phyloP scores from a whole-genome alignment of 306 rosid species.

The Rubus idaeus region DNA sequence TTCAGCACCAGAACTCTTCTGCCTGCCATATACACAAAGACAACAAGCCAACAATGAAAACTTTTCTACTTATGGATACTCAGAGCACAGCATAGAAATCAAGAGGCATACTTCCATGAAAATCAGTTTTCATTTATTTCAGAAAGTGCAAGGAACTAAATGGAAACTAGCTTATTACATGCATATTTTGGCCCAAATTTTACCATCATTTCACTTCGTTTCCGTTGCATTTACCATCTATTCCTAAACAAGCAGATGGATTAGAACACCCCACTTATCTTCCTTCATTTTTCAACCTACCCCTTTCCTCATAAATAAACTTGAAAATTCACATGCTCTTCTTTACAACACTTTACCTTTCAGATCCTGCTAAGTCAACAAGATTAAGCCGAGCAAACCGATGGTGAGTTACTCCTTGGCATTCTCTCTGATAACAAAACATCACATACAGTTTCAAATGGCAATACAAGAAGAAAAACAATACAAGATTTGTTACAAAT shows the following conservation, averaged over 20 bases:
- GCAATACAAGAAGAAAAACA: slow-evolving; percentile 12
- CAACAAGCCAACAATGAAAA: neutral
- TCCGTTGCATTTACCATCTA: neutral
- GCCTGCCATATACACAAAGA: slow-evolving; percentile 51
- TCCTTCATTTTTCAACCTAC: neutral
- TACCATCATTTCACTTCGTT: neutral
- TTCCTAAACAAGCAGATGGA: neutral
- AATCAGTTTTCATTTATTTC: neutral
- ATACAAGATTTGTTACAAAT: slow-evolving; percentile 11
- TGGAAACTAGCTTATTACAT: neutral
- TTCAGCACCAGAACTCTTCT: slow-evolving; percentile 99
- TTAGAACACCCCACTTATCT: neutral
- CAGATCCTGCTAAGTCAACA: slow-evolving; percentile 99
- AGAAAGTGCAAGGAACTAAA: neutral
- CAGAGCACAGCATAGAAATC: neutral
- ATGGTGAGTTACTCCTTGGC: slow-evolving; percentile 91
- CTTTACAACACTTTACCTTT: slow-evolving; percentile 58
- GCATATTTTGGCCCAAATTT: neutral
- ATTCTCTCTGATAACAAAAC: slow-evolving; percentile 77
- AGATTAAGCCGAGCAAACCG: slow-evolving; percentile 96
- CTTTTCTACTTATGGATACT: neutral
- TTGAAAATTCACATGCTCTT: slow-evolving; percentile 2
- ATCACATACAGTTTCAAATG: slow-evolving; percentile 13
- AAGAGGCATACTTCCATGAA: neutral
- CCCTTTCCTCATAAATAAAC: slow-evolving; percentile 6